Evolutionary conservation across 805 yeast species (phyloP).

Genomic region (Pichia nakasei): DNA sequence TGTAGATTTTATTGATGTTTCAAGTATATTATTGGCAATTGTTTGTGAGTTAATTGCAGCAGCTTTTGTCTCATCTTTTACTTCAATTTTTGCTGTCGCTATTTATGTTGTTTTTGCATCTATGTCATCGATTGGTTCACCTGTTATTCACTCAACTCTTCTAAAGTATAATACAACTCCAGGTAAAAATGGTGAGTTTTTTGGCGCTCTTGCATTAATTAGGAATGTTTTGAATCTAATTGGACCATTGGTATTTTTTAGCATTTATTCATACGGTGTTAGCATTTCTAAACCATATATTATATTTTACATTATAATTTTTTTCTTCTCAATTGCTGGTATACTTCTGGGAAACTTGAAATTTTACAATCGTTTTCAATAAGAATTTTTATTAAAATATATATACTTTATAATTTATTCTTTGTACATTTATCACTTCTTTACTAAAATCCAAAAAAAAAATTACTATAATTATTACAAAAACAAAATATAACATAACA

Average conservation of each 20-base stretch:
- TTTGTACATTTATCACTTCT: not conserved
- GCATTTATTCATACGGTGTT: conserved; percentile 39
- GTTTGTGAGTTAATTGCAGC: conserved; percentile 9
- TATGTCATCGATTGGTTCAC: conserved; percentile 43
- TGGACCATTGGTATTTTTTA: conserved; percentile 40
- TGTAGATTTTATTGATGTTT: conserved; percentile 38
- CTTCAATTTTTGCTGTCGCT: conserved; percentile 28
- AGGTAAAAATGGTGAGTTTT: conserved; percentile 56
- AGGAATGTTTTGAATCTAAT: conserved; percentile 41
- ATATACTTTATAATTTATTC: not conserved
- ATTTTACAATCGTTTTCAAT: not conserved
- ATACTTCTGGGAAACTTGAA: conserved; percentile 6
- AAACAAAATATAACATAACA: no score
- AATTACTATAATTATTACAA: no score
- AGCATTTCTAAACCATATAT: conserved; percentile 27
- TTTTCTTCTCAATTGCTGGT: not conserved
- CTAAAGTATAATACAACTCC: conserved; percentile 50
- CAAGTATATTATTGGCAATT: conserved; percentile 9
- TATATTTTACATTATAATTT: conserved; percentile 24
- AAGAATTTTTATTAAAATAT: no score
- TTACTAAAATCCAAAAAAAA: not conserved
- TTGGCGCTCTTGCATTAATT: conserved; percentile 59
- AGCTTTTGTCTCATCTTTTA: conserved; percentile 29
- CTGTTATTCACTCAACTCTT: conserved; percentile 50
- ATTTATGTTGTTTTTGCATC: conserved; percentile 32